Conservation (phyloP, 2,329 filamentous ascomycete species). For the Periconia sp. region DNA sequence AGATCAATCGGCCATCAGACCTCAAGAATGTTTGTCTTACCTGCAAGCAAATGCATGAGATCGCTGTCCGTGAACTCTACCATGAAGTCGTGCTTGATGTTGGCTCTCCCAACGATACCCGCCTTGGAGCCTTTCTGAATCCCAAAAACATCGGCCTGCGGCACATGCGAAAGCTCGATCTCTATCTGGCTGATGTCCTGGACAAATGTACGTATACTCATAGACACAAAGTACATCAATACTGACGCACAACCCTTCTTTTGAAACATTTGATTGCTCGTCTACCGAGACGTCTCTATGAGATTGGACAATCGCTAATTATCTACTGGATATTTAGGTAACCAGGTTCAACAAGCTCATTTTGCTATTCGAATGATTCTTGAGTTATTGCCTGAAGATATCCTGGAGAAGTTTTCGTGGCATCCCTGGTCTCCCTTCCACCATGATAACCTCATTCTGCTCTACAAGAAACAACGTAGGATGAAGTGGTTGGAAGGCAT, state of each 20-base stretch:
- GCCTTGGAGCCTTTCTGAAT: constrained; percentile 49
- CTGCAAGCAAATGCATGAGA: constrained; percentile 50
- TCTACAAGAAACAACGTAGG: constrained; percentile 52
- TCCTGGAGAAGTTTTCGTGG: constrained; percentile 54
- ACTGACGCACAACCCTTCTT: too few species aligned
- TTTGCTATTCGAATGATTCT: constrained; percentile 53
- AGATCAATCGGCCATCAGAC: constrained; percentile 51
- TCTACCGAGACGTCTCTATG: too few species aligned
- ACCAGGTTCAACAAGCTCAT: constrained; percentile 48
- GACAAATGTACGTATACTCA: constrained; percentile 37
- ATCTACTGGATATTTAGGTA: constrained; percentile 9
- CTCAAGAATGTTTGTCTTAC: constrained; percentile 52
- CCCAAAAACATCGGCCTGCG: constrained; percentile 51
- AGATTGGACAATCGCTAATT: too few species aligned
- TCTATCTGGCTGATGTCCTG: constrained; percentile 48
- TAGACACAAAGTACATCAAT: too few species aligned
- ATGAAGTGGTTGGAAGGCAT: constrained; percentile 54
- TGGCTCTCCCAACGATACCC: constrained; percentile 47
- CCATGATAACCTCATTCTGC: constrained; percentile 50
- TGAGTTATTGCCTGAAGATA: constrained; percentile 52
- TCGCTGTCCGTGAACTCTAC: constrained; percentile 51
- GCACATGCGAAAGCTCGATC: constrained; percentile 49
- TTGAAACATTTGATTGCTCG: too few species aligned
- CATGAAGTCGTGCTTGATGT: constrained; percentile 51
- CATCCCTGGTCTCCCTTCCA: constrained; percentile 53